Evolutionary conservation across 305 asterid species (phyloP).

Genomic region (Euphrasia arctica): DNA sequence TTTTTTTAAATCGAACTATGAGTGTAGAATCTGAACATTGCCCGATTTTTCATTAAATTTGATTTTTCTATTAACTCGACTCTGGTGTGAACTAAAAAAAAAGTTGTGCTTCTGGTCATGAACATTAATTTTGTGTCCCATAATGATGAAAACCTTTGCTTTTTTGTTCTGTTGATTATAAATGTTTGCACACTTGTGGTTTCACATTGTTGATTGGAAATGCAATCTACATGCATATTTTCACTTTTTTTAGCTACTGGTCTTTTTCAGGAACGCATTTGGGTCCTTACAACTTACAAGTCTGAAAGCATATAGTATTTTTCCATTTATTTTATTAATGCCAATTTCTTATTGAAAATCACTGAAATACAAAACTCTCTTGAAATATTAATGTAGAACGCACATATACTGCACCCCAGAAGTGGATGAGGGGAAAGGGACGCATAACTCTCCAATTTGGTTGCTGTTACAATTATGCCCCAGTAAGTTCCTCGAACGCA

Average conservation of each 20-base stretch:
- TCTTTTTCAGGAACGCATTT: not conserved
- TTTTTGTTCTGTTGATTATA: constrained; percentile 1
- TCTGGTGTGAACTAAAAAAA: not conserved
- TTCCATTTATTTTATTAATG: constrained; percentile 1
- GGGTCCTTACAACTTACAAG: not conserved
- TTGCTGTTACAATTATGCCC: constrained; percentile 86
- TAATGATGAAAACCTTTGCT: constrained; percentile 3
- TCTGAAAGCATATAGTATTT: not conserved
- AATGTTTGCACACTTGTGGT: not conserved
- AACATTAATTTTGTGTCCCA: constrained; percentile 1
- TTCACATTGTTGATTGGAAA: constrained; percentile 3
- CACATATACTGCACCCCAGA: constrained; percentile 73
- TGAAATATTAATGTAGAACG: constrained; percentile 47
- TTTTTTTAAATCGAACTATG: not conserved
- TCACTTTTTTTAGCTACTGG: constrained; percentile 9
- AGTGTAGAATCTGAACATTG: not conserved
- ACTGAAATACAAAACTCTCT: constrained; percentile 16
- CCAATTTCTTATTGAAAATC: constrained; percentile 6
- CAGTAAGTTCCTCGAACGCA: constrained; percentile 39
- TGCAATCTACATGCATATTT: constrained; percentile 3
- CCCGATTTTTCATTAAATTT: not conserved
- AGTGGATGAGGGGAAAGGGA: constrained; percentile 98
- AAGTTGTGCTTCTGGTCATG: not conserved
- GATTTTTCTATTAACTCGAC: not conserved
- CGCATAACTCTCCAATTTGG: constrained; percentile 94